These are phyloP conservation scores for Cucumis melo DNA, from an alignment of 306 rosid genomes.

Conservation along the genomic window DNA sequence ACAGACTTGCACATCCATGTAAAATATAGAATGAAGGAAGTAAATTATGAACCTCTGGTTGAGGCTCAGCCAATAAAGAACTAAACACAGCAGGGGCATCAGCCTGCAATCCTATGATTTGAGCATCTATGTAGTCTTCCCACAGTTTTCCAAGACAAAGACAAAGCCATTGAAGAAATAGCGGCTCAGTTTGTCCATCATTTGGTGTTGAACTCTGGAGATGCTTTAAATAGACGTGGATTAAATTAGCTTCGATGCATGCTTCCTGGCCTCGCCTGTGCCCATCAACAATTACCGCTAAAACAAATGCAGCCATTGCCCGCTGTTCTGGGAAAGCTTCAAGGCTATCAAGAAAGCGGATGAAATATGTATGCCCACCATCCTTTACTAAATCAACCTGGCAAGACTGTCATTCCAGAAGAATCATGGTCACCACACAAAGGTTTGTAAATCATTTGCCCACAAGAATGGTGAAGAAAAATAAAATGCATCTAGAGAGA, in stretches of 20 bases:
- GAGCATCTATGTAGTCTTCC: conserved; percentile 83
- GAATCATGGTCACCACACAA: conserved; percentile 3
- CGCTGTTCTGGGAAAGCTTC: conserved; percentile 93
- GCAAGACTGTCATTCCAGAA: conserved; percentile 60
- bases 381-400: conserved; percentile 98
- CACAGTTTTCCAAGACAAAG: conserved; percentile 94
- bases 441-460: neutral
- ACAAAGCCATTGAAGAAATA: conserved; percentile 98
- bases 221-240: conserved; percentile 77
- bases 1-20: neutral
- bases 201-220: conserved; percentile 77
- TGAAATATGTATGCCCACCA: conserved; percentile 83
- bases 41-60: conserved; percentile 66
- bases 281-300: conserved; percentile 94
- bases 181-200: conserved; percentile 77
- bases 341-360: conserved; percentile 86
- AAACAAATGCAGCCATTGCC: conserved; percentile 98
- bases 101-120: conserved; percentile 65
- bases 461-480: neutral
- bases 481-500: neutral
- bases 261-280: conserved; percentile 97
- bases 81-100: conserved; percentile 64
- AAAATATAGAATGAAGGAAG: conserved; percentile 5
- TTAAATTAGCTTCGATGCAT: conserved; percentile 67
- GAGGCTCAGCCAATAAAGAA: conserved; percentile 66